Base-by-base conservation (phyloP, 2,329 filamentous ascomycete species). In the Dothistroma septosporum region DNA sequence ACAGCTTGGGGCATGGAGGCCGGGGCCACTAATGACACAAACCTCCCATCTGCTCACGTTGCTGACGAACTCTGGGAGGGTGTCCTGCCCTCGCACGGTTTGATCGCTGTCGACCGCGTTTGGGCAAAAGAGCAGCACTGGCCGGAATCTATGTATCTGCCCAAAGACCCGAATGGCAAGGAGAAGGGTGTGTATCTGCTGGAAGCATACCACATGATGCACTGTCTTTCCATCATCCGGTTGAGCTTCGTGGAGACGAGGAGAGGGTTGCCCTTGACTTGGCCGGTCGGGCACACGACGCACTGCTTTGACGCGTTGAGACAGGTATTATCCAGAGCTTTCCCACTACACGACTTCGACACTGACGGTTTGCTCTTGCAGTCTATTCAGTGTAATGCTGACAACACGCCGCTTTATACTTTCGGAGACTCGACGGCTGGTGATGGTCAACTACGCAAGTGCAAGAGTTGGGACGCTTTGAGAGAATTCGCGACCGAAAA, bases 221-320 rank as follows among this genome's bases (percentile, higher is more conserved):
- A 65, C 47, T 65, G 64, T 50, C 44, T 65, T 24, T 19, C 33
- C 2, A 37, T 54, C 22, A 9, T 57, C 11, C 53, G 31, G 11
- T 46, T 41, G 28, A 49, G 22, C 44, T 60, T 47, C 19, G n/a
- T 24, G 14, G 49, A 53, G 28, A 31, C 28, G 47, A 44, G 37
- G 37, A 44, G 37, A 44, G 37, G 37, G 16, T 16, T 44, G 16
- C 37, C 37, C 12, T 44, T 44, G 37, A 44, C 37, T 44, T 44
- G 37, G 37, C 37, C 37, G 12, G 37, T 44, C 8, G 16, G 53
- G 16, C 61, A 65, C 52, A 58, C 49, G 6, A 55, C 55, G 28
- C 64, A 65, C 33, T 65, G 64, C 52, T 64, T 64, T 53, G 64
- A 65, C 53, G 60, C 62, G 21, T 57, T 64, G n/a, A 44, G 37